Evolutionary conservation across 129 eudicot species (phyloP).

Genomic region (Lactuca saligna): DNA sequence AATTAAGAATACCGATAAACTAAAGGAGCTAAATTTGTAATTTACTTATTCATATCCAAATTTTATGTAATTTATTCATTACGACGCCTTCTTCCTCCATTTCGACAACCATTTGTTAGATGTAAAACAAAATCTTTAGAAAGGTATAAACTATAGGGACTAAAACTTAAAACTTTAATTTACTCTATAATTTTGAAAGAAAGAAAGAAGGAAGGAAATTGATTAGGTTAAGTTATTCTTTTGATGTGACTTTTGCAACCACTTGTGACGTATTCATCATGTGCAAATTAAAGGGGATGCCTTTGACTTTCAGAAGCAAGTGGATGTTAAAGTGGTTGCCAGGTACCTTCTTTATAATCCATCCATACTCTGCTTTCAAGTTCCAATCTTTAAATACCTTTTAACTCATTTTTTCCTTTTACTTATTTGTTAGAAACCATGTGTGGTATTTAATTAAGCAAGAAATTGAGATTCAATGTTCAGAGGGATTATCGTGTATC

Average conservation of each 20-base stretch:
- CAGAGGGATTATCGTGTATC: too few relatives aligned
- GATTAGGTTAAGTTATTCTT: conserved; percentile 35
- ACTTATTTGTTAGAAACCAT: not conserved
- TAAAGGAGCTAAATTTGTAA: too few relatives aligned
- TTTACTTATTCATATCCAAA: too few relatives aligned
- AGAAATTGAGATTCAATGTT: too few relatives aligned
- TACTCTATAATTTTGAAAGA: not conserved
- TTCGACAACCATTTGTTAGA: too few relatives aligned
- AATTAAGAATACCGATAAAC: too few relatives aligned
- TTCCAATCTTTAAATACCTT: not conserved
- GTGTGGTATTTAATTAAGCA: too few relatives aligned
- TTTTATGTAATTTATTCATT: too few relatives aligned
- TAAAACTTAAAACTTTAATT: too few relatives aligned
- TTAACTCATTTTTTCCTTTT: not conserved
- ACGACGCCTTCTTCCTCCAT: too few relatives aligned
- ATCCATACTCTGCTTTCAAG: not conserved
- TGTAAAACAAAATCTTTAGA: too few relatives aligned
- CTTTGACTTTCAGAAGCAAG: conserved; percentile 39
- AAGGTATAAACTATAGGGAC: too few relatives aligned
- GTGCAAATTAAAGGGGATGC: conserved; percentile 31
- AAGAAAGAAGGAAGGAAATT: not conserved
- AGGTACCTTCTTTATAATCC: conserved; percentile 23
- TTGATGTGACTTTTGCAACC: conserved; percentile 31
- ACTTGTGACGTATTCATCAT: conserved; percentile 34
- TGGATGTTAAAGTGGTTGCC: conserved; percentile 35